A percentile compares a stretch with the other conserved stretches of the same genome.
Conservation (phyloP, 164 flowering plant species). For the Umbilicus rupestris region DNA sequence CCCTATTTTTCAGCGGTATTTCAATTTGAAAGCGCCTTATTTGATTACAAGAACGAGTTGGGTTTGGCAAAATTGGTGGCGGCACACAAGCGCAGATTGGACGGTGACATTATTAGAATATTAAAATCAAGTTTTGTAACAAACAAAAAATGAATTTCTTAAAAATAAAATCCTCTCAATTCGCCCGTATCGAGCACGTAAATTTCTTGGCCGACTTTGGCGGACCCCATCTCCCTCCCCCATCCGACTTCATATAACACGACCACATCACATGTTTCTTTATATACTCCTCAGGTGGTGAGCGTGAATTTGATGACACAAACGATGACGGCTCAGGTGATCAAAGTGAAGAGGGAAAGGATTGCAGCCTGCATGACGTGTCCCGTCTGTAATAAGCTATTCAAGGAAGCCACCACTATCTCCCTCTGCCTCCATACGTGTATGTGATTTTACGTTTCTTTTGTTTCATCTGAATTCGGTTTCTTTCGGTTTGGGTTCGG, state of each 20-base stretch:
- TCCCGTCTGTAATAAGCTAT: slow-evolving; percentile 68
- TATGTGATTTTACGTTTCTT: slow-evolving; percentile 24
- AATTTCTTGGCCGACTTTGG: background rate
- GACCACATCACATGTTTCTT: background rate
- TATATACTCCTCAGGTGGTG: no score
- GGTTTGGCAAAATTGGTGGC: no score
- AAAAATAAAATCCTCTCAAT: no score
- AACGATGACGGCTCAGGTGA: slow-evolving; percentile 32
- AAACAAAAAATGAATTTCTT: no score
- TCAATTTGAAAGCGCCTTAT: no score
- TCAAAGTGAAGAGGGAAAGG: slow-evolving; percentile 53
- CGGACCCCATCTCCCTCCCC: background rate
- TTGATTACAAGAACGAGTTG: no score
- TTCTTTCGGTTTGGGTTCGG: slow-evolving; percentile 13
- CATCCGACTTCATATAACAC: background rate
- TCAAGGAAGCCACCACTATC: slow-evolving; percentile 80
- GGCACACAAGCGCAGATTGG: no score
- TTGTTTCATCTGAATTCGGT: background rate
- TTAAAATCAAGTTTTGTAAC: no score
- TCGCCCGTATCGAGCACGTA: background rate
- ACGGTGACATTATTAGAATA: no score
- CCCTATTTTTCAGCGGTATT: no score
- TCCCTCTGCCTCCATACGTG: slow-evolving; percentile 93
- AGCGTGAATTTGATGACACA: background rate
- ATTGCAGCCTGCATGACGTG: slow-evolving; percentile 86